Percentiles rank a stretch among this genome's conserved stretches.
Evolutionary conservation across 768 basidiomycete species (phyloP).

Genomic region (Suillus brevipes): DNA sequence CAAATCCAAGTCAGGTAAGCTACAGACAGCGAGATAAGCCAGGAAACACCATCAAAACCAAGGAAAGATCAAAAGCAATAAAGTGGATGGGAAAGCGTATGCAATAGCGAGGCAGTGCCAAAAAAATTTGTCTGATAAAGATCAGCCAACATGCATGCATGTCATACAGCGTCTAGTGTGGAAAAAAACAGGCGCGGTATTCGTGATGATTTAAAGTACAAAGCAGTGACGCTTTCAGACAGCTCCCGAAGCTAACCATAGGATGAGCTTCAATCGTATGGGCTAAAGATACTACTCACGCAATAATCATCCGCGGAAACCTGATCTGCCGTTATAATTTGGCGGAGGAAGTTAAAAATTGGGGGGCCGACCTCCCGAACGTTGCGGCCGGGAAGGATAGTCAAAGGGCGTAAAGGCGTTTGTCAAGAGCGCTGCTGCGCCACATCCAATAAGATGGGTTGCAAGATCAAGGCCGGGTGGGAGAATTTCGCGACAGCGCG

Average conservation of each 20-base stretch:
- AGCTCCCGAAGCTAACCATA: not conserved
- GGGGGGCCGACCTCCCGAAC: not conserved
- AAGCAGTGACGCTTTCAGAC: not conserved
- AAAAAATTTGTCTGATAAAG: not conserved
- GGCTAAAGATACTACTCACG: not conserved
- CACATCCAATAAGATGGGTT: conserved; percentile 16
- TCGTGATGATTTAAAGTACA: not conserved
- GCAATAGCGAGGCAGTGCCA: not conserved
- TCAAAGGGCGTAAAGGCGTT: conserved; percentile 17
- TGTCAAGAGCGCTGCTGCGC: conserved; percentile 14
- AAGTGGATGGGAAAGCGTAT: not conserved
- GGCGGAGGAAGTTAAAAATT: not conserved
- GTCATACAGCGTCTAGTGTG: not conserved
- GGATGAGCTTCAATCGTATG: not conserved
- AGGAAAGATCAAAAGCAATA: not conserved
- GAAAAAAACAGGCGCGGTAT: not conserved
- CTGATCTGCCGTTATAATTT: not conserved
- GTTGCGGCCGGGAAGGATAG: not conserved
- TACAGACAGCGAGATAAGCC: not conserved
- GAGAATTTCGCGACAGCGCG: conserved; percentile 17
- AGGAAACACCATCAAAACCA: not conserved
- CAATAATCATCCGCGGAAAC: not conserved
- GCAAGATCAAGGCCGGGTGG: conserved; percentile 12
- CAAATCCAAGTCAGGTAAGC: not conserved
- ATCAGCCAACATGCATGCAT: not conserved